phyloP scores from a whole-genome alignment of 805 yeast genomes.

The Kuraishia borneana region DNA sequence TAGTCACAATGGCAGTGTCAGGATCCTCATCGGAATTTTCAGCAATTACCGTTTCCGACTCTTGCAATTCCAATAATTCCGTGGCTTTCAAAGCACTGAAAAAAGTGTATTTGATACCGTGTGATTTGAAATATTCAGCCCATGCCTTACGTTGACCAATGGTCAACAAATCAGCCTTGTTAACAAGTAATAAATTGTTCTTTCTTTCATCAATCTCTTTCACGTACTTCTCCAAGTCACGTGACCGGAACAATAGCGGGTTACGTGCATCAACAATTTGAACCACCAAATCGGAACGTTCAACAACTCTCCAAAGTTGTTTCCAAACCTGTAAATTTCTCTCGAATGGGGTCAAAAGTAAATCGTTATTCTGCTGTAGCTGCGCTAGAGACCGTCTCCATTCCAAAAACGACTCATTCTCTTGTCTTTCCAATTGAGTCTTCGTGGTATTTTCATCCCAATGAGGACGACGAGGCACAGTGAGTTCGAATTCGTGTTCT shows the following conservation, averaged over 20 bases:
- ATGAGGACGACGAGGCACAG: constrained; percentile 85
- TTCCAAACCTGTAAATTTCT: constrained; percentile 97
- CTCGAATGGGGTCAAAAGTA: constrained; percentile 90
- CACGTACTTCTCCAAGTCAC: constrained; percentile 75
- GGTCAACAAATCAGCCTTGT: constrained; percentile 85
- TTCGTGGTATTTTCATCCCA: constrained; percentile 72
- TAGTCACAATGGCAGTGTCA: constrained; percentile 59
- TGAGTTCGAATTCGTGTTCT: constrained; percentile 55
- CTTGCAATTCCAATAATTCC: constrained; percentile 32
- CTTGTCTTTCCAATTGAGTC: constrained; percentile 71
- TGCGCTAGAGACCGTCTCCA: constrained; percentile 91
- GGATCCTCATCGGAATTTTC: constrained; percentile 20
- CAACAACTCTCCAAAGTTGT: constrained; percentile 96
- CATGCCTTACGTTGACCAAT: constrained; percentile 68
- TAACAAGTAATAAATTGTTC: constrained; percentile 72
- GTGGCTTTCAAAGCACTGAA: constrained; percentile 88
- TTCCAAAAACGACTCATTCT: constrained; percentile 79
- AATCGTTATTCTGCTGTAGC: constrained; percentile 74
- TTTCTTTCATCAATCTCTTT: constrained; percentile 66
- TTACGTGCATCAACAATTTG: constrained; percentile 97
- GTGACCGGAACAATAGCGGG: constrained; percentile 82
- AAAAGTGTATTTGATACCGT: constrained; percentile 74
- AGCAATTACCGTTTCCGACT: constrained; percentile 12
- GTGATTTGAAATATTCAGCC: constrained; percentile 71
- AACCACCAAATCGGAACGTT: constrained; percentile 85